These are phyloP conservation scores for Melampsora larici-populina DNA, from an alignment of 1,284 basidiomycete genomes.

Conservation along the genomic window DNA sequence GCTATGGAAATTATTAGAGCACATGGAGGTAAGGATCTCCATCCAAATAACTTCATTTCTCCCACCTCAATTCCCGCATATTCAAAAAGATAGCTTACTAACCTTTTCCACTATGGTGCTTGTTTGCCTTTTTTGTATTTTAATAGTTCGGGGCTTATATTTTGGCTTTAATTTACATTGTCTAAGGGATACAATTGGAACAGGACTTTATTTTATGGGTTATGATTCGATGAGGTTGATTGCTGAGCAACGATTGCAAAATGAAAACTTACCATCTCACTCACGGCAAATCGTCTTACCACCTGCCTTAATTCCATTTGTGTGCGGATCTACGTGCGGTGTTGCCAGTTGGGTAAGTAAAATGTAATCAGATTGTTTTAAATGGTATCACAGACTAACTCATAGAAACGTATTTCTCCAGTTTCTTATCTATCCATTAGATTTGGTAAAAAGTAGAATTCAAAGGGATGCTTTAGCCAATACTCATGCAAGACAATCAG, in stretches of 20 bases:
- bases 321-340: conserved; percentile 76
- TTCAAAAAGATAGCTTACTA: not conserved
- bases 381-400: not conserved
- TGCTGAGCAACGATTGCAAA: conserved; percentile 63
- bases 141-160: conserved; percentile 36
- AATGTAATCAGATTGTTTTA: not conserved
- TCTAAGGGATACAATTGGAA: conserved; percentile 77
- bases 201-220: conserved; percentile 78
- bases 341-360: conserved; percentile 61
- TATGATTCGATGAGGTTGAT: conserved; percentile 75
- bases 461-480: conserved; percentile 40
- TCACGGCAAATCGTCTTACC: conserved; percentile 69
- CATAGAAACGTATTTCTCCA: not conserved
- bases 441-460: conserved; percentile 39
- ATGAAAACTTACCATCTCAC: conserved; percentile 63
- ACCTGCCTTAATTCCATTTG: conserved; percentile 71
- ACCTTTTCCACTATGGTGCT: not conserved
- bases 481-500: not conserved
- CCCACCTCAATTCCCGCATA: not conserved
- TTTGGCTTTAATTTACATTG: conserved; percentile 38
- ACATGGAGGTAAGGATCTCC: conserved; percentile 26
- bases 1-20: conserved; percentile 36
- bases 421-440: conserved; percentile 42
- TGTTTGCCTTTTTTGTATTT: not conserved
- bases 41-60: not conserved